Percentiles rank a stretch among this genome's conserved stretches.
phyloP scores from a whole-genome alignment of 352 stramenopile genomes.

The Albugo candida region DNA sequence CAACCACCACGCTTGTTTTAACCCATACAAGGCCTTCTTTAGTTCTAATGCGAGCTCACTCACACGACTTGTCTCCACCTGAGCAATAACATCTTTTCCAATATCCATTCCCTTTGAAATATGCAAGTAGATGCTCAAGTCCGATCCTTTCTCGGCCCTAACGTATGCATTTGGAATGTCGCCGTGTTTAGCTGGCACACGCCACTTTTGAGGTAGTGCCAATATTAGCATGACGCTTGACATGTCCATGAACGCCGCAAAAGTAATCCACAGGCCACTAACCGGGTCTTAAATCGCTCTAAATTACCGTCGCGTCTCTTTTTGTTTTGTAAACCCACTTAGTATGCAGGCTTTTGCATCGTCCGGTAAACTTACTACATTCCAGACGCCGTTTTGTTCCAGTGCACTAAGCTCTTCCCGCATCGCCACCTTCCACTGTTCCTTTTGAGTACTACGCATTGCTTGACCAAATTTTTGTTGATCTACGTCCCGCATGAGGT shows the following conservation, averaged over 20 bases:
- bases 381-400: not conserved
- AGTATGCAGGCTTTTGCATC: not conserved
- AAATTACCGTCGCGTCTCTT: constrained; percentile 1
- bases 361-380: not conserved
- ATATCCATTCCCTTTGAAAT: not conserved
- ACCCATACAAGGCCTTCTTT: constrained; percentile 3
- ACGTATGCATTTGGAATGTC: too few species aligned
- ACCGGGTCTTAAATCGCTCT: constrained; percentile 3
- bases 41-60: constrained; percentile 1
- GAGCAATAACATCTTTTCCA: constrained; percentile 1
- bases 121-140: too few species aligned
- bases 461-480: not conserved
- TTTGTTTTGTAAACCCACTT: constrained; percentile 6
- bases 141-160: too few species aligned
- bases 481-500: not conserved
- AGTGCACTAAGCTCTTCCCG: not conserved
- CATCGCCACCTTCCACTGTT: not conserved
- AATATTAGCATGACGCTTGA: not conserved
- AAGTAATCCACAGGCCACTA: constrained; percentile 4
- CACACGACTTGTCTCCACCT: not conserved
- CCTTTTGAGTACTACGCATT: not conserved
- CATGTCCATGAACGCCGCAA: constrained; percentile 1
- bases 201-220: not conserved
- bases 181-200: too few species aligned
- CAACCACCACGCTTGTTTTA: constrained; percentile 3